Evolutionary conservation across 805 yeast species (phyloP).

Genomic region (Grigorovia jiainica): DNA sequence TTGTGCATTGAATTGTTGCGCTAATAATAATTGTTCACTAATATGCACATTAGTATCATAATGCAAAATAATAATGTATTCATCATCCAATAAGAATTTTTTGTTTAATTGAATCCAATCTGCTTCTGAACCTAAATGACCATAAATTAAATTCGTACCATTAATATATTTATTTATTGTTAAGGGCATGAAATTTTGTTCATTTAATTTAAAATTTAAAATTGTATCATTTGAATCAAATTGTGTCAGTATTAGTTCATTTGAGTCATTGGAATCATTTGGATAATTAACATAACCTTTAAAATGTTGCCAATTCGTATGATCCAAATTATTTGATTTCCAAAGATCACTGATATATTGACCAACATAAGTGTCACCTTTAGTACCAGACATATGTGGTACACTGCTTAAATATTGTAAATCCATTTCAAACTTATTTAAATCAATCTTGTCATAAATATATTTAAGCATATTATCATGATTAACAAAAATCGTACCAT

Average conservation of each 20-base stretch:
- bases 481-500: conserved; percentile 51
- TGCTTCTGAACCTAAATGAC: conserved; percentile 48
- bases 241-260: conserved; percentile 9
- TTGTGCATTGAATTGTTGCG: conserved; percentile 44
- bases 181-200: conserved; percentile 55
- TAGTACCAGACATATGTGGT: conserved; percentile 80
- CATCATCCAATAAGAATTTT: conserved; percentile 20
- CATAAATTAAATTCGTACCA: conserved; percentile 46
- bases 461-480: conserved; percentile 39
- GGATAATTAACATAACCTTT: conserved; percentile 61
- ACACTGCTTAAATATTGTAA: conserved; percentile 62
- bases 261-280: conserved; percentile 15
- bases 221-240: conserved; percentile 13
- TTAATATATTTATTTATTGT: conserved; percentile 47
- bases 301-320: conserved; percentile 32
- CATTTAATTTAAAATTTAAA: conserved; percentile 17
- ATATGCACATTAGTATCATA: conserved; percentile 37
- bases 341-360: conserved; percentile 53
- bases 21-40: conserved; percentile 42
- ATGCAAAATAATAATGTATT: conserved; percentile 46
- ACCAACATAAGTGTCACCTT: conserved; percentile 68
- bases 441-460: conserved; percentile 40
- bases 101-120: conserved; percentile 40
- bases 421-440: conserved; percentile 50
- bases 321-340: conserved; percentile 42